A percentile compares a stretch with the other conserved stretches of the same genome.
These are phyloP conservation scores for Botrytis pseudocinerea DNA, from an alignment of 2,329 filamentous ascomycete species.

Conservation along the genomic window DNA sequence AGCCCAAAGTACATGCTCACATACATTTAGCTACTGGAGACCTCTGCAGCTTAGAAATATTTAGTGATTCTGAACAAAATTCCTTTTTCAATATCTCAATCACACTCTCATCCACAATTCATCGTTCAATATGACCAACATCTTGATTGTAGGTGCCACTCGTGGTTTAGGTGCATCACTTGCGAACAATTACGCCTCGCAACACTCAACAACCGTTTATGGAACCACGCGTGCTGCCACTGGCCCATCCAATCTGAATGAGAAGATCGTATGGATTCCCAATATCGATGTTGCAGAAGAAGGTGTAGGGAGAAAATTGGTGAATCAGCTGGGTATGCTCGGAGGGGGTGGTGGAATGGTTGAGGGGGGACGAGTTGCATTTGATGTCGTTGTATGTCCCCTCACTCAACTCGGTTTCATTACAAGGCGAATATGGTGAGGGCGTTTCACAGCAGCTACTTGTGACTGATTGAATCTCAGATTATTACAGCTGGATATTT, in stretches of 20 bases:
- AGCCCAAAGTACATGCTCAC: background rate
- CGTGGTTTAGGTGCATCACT: conserved; percentile 66
- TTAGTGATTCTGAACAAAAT: background rate
- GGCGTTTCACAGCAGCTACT: too few relatives aligned
- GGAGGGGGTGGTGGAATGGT: conserved; percentile 34
- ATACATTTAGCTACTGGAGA: background rate
- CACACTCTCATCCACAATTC: background rate
- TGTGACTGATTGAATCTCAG: conserved; percentile 42
- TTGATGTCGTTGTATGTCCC: conserved; percentile 49
- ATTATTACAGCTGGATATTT: conserved; percentile 73
- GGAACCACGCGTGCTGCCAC: conserved; percentile 57
- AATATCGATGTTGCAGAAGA: conserved; percentile 56
- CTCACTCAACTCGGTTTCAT: background rate
- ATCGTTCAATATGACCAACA: conserved; percentile 25
- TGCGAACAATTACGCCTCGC: conserved; percentile 55
- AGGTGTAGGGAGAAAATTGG: conserved; percentile 50
- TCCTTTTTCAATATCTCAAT: background rate
- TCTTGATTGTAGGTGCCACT: conserved; percentile 68
- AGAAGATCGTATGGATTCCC: conserved; percentile 56
- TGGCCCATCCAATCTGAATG: conserved; percentile 45
- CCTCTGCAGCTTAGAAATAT: background rate
- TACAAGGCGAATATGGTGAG: background rate
- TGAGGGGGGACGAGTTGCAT: conserved; percentile 40
- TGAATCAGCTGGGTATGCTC: conserved; percentile 45
- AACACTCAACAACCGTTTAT: conserved; percentile 53